Conservation (phyloP, 768 basidiomycete genomes). For the Lactarius akahatsu region DNA sequence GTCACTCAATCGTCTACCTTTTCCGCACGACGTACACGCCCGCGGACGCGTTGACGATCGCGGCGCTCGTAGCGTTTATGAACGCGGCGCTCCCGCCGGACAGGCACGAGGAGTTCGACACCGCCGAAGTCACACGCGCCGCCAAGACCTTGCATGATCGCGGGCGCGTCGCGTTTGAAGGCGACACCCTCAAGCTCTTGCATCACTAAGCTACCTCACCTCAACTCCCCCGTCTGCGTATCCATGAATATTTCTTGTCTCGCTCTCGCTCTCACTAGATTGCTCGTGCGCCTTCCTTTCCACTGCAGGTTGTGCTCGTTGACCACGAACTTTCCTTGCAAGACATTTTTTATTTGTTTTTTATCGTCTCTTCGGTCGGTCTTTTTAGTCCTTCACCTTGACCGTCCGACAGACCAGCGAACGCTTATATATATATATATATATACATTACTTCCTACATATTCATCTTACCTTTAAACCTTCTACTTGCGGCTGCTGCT, state of each 20-base stretch:
- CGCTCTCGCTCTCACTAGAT: not conserved
- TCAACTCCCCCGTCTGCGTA: not conserved
- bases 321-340: not conserved
- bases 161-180: constrained; percentile 35
- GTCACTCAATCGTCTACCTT: constrained; percentile 59
- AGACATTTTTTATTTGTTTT: not conserved
- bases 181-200: constrained; percentile 35
- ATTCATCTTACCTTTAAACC: not conserved
- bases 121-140: constrained; percentile 55
- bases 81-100: constrained; percentile 75
- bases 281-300: no score
- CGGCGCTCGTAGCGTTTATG: constrained; percentile 64
- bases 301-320: not conserved
- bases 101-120: constrained; percentile 82
- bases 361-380: constrained; percentile 9
- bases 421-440: constrained; percentile 5
- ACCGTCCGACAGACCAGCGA: constrained; percentile 12
- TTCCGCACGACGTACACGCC: constrained; percentile 66
- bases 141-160: constrained; percentile 36
- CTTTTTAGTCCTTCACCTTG: not conserved
- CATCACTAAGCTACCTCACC: not conserved
- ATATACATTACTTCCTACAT: not conserved
- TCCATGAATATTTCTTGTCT: not conserved
- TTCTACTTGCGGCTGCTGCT: not conserved
- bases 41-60: constrained; percentile 68